Base-by-base conservation (phyloP, 2,329 filamentous ascomycete species). In the Grosmannia clavigera region DNA sequence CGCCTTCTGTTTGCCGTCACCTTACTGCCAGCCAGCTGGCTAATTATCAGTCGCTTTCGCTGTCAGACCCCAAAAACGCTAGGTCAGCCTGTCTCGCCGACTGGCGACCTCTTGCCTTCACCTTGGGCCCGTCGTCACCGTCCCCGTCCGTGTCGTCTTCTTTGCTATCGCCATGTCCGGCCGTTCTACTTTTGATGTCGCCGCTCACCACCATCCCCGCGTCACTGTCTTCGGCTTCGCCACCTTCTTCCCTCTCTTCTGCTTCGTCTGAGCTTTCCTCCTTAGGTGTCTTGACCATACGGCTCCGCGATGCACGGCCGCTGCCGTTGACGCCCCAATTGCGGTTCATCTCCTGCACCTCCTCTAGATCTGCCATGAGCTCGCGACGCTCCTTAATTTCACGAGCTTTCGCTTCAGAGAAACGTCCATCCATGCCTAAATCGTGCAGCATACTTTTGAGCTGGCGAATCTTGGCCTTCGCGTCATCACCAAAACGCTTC, bases 301-400 rank as follows among this genome's bases (percentile, higher is more conserved):
- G 73, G 57, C 73, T 74, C 55, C 78, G 78, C 25, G 76, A 74
- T 10, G 75, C 66, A 48, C 73, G 69, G 2, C 72, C 72, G 2
- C 71, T 69, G n/a, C 69, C 70, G 25, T 70, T 70, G 48, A 74
- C 72, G 1, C 92, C 92, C 91, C 92, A 96, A 57, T 81, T 78
- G 65, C 83, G 81, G 61, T 90, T 86, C 67, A 90, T 92, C 70
- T 94, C 85, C 70, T 90, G 84, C 19, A 96, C 90, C 14, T 85
- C 86, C 68, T 94, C 89, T 7, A 96, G 76, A 68, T 99, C 92
- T 0, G 86, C 89, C 67, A 83, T 80, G 43, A 99, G 78, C 73
- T 99, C 92, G 58, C 92, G 81, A 68, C 81, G 79, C 73, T 96
- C 92, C 70, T 90, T 94, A 70, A 97, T 96, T 71, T 90, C 85